These are phyloP conservation scores for Perkinsus marinus DNA, from an alignment of 169 alveolate genomes.

Conservation along the genomic window DNA sequence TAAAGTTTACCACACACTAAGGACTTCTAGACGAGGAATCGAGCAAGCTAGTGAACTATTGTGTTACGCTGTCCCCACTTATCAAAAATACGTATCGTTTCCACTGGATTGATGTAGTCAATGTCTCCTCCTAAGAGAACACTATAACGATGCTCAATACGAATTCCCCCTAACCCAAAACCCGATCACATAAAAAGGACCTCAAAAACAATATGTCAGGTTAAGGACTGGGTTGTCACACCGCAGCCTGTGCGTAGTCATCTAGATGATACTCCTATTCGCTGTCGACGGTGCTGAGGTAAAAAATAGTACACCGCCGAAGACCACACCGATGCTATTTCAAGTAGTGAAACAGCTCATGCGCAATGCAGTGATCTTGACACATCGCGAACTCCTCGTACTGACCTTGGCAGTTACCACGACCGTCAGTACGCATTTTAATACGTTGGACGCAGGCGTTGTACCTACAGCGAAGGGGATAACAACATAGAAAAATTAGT, in stretches of 20 bases:
- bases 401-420: conserved; percentile 33
- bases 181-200: not conserved
- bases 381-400: conserved; percentile 27
- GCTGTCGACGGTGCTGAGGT: not conserved
- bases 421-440: conserved; percentile 21
- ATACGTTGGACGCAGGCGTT: conserved; percentile 23
- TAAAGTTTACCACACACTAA: not conserved
- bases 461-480: not conserved
- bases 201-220: not conserved
- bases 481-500: too few relatives aligned
- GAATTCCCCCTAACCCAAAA: too few relatives aligned
- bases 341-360: conserved; percentile 24
- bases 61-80: too few relatives aligned
- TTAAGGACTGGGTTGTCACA: not conserved
- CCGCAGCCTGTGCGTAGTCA: not conserved
- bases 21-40: too few relatives aligned
- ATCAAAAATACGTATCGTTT: too few relatives aligned
- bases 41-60: too few relatives aligned
- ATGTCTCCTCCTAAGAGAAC: too few relatives aligned
- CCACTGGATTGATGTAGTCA: too few relatives aligned
- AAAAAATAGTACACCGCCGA: not conserved
- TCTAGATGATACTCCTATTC: not conserved
- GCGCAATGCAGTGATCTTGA: conserved; percentile 31
- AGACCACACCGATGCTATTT: not conserved
- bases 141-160: too few relatives aligned